Base-by-base conservation (phyloP, 306 rosid genomes). In the Hylodesmum podocarpum region DNA sequence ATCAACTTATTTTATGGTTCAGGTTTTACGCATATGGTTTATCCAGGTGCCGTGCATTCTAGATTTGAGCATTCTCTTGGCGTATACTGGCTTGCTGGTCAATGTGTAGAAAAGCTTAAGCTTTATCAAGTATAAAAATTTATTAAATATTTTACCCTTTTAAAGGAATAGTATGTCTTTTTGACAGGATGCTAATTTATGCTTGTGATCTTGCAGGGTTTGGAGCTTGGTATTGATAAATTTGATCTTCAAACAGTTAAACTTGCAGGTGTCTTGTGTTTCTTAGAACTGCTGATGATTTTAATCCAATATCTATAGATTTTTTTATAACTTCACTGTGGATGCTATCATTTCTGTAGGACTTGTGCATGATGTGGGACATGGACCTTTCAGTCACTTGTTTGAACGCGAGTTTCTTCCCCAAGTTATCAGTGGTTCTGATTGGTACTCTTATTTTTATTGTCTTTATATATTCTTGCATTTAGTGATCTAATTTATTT, bases 31-130 rank as follows among this genome's bases (percentile, higher is more conserved):
- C n/a, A 92, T 78, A 63, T 84, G 91, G 97, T 92, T 74, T 92
- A 92, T 83, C 97, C 98, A 3, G 98, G 96, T 67, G 97, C 97
- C 49, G 86, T 90, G 36, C 98, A 95, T 84, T 87, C 97, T 59
- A 86, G 98, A 78, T 95, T 95, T 68, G 96, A 92, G 85, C 98
- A 95, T 84, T 95, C 98, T 3, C 93, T 95, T 80, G 98, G 96
- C 31, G 98, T 95, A 85, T 92, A 90, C 80, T 95, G 93, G 90
- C 89, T 94, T 74, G 96, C 98, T 16, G 88, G 93, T 47, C 97
- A 89, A 85, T 80, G 87, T 67, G 84, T 92, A 62, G 92, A 94
- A 65, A 88, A 83, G 89, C 93, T 94, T 13, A 89, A 80, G 43
- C 73, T 10, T 68, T 85, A 77, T 76, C 98, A 92, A 73, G 98